Conservation (phyloP, 768 basidiomycete species). For the Dacryopinax spathularia region DNA sequence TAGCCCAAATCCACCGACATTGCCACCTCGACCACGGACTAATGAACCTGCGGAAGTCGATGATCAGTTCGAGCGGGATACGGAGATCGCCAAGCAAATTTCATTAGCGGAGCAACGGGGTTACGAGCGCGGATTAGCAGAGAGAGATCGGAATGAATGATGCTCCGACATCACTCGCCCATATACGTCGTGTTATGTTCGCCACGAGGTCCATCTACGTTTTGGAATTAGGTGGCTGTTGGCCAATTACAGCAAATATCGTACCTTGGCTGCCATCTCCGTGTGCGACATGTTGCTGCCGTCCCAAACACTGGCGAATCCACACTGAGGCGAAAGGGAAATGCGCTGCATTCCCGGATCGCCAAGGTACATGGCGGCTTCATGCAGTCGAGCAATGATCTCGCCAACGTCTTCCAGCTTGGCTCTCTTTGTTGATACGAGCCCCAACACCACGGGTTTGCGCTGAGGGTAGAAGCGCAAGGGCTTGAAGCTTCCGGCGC, state of each 20-base stretch:
- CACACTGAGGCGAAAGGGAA: constrained; percentile 18
- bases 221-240: too few relatives aligned
- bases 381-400: constrained; percentile 16
- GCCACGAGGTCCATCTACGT: too few relatives aligned
- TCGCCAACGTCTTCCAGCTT: constrained; percentile 17
- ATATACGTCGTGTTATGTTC: too few relatives aligned
- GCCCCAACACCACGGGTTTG: background rate
- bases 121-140: constrained; percentile 5
- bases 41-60: constrained; percentile 12
- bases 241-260: too few relatives aligned
- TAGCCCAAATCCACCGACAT: too few relatives aligned
- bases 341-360: constrained; percentile 17
- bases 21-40: constrained; percentile 15
- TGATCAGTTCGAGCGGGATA: constrained; percentile 17
- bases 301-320: constrained; percentile 15
- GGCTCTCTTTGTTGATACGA: constrained; percentile 12
- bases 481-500: background rate
- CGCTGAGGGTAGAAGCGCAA: background rate
- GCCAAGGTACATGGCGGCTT: constrained; percentile 18
- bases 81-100: constrained; percentile 25
- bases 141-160: background rate
- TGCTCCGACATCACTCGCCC: too few relatives aligned
- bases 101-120: constrained; percentile 25
- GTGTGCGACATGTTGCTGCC: constrained; percentile 12
- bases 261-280: constrained; percentile 11